Conservation (phyloP, 2,329 filamentous ascomycete genomes). For the Polytolypa hystricis region DNA sequence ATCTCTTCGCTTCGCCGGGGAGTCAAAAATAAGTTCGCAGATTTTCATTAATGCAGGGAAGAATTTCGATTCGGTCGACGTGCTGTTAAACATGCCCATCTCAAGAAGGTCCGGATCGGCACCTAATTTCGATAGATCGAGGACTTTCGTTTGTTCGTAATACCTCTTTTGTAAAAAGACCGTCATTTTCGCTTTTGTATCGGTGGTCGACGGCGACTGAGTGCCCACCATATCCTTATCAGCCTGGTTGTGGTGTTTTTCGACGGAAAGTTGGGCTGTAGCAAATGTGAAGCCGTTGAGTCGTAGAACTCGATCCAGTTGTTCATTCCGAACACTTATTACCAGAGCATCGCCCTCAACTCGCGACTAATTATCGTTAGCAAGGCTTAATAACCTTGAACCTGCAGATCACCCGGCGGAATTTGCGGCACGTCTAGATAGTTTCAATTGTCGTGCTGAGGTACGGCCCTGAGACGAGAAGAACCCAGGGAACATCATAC, state of each 20-base stretch:
- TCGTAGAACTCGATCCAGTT: constrained; percentile 53
- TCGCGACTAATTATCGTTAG: constrained; percentile 62
- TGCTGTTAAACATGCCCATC: constrained; percentile 64
- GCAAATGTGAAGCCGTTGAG: constrained; percentile 61
- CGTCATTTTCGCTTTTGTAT: constrained; percentile 58
- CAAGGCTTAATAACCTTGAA: constrained; percentile 42
- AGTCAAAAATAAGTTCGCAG: constrained; percentile 66
- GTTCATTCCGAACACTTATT: constrained; percentile 54
- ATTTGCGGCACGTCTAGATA: constrained; percentile 22
- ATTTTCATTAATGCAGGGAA: constrained; percentile 87
- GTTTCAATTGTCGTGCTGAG: constrained; percentile 33
- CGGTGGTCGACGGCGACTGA: constrained; percentile 37
- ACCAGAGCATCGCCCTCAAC: constrained; percentile 58
- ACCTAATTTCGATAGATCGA: constrained; percentile 70
- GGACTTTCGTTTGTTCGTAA: constrained; percentile 56
- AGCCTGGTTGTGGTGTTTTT: constrained; percentile 24
- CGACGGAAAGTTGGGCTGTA: constrained; percentile 46
- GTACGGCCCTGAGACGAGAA: constrained; percentile 33
- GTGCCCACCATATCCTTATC: constrained; percentile 17
- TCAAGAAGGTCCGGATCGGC: constrained; percentile 59
- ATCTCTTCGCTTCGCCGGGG: constrained; percentile 58
- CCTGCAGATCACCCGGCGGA: constrained; percentile 28
- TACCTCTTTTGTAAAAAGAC: constrained; percentile 66
- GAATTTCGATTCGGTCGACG: constrained; percentile 67
- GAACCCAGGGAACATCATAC: constrained; percentile 26